Evolutionary conservation across 1,284 basidiomycete species (phyloP), one percentile per base, ranked within the genome.

Genomic region (Trametes hirsuta): DNA sequence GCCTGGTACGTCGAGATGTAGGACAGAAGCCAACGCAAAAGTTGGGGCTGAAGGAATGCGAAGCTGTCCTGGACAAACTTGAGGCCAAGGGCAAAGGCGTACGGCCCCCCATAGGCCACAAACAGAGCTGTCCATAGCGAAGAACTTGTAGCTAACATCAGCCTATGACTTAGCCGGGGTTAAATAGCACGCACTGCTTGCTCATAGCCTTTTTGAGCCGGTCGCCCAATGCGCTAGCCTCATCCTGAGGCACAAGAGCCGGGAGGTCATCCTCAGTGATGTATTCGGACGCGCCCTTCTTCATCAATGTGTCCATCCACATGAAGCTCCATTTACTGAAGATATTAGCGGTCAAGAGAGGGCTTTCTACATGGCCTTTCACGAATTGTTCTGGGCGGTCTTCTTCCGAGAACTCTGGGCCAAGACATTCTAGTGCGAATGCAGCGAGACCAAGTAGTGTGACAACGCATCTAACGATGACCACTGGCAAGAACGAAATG

Each of bases 41-140:
- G 80, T 72, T 97, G 92, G 0, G 97, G 97, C 72, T 98, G 96
- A 2, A 88, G 73, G 75, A 98, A 98, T 0, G 86, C 85, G 12
- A 97, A 77, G 45, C 78, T 76, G 72, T 98, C 96, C 74, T 96
- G 94, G 0, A 84, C 49, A 12, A 92, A 66, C 77, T 97, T 96
- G 53, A 94, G 77, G 21, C 76, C 51, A 0, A 79, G 81, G 0
- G 94, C 95, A 21, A 85, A 69, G 2, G 85, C 74, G 69, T 92
- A 97, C 0, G 92, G 88, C 0, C 82, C 79, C 0, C 96, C 96
- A 68, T 93, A 98, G 0, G 94, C 84, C 3, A 83, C 69, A 59
- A 86, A 85, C 14, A 97, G 79, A 0, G 94, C 86, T 4, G 82
- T 78, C 81, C 89, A 91, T 3, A 97, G 76, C 0, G 85, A 84